Conservation (phyloP, 345 rosid species). For the Jatropha curcas region DNA sequence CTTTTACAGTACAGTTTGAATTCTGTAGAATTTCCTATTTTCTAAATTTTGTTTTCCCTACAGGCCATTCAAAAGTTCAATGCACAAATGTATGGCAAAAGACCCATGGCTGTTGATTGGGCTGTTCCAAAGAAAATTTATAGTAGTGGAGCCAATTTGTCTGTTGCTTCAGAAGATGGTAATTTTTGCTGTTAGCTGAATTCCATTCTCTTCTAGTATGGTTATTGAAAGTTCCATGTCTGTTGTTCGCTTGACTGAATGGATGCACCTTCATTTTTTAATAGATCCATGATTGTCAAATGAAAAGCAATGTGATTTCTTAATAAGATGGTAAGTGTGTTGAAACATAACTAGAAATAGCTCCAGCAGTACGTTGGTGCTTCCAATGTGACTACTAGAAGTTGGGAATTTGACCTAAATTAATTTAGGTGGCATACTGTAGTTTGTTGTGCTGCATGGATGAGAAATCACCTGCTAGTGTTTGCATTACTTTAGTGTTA, state of each 20-base stretch:
- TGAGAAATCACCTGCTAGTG: no score
- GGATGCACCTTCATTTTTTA: neutral
- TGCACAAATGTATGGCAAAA: constrained; percentile 63
- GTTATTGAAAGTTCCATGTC: neutral
- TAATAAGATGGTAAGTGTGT: neutral
- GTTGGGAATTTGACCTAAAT: neutral
- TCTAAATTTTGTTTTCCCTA: constrained; percentile 14
- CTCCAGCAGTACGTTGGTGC: neutral
- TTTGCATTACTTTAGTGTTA: neutral
- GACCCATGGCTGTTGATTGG: constrained; percentile 96
- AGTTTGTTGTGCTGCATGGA: constrained; percentile 2
- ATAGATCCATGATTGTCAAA: neutral
- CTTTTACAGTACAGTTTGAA: neutral
- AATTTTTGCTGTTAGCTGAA: constrained; percentile 23
- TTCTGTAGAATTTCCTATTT: constrained; percentile 16
- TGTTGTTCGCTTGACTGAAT: neutral
- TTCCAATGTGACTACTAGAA: neutral
- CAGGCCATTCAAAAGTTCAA: constrained; percentile 94
- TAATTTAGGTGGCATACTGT: neutral
- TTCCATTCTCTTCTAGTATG: neutral
- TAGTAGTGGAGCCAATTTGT: constrained; percentile 41
- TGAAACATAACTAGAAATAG: neutral
- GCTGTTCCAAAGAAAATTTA: constrained; percentile 91
- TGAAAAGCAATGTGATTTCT: neutral
- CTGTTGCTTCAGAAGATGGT: constrained; percentile 61